Evolutionary conservation across 2,329 filamentous ascomycete species (phyloP).

Genomic region (Sporothrix phasma): DNA sequence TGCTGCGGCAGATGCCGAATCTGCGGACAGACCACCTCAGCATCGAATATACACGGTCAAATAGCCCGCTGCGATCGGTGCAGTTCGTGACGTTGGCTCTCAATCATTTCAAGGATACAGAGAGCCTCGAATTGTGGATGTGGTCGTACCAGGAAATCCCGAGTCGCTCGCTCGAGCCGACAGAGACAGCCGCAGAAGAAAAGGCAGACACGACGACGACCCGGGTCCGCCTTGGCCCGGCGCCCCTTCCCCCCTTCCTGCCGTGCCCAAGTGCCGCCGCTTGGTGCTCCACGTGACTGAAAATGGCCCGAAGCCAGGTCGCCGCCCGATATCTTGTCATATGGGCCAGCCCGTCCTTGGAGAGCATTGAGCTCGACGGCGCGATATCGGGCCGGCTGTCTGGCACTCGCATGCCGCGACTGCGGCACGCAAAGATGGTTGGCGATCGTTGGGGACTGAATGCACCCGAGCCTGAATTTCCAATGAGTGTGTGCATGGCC

Average conservation of each 20-base stretch:
- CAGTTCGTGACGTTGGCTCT: slow-evolving; percentile 1
- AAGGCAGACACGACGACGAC: background rate
- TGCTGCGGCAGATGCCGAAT: slow-evolving; percentile 1
- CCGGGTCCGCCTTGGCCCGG: background rate
- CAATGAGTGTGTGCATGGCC: background rate
- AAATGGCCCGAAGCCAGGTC: background rate
- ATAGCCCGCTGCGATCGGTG: background rate
- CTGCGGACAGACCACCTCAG: background rate
- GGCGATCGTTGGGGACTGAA: background rate
- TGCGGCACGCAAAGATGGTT: background rate
- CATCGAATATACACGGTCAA: background rate
- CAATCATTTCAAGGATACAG: background rate
- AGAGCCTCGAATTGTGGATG: slow-evolving; percentile 1
- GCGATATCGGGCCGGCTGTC: background rate
- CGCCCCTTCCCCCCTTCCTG: background rate
- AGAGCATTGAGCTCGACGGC: background rate
- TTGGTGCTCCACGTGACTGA: background rate
- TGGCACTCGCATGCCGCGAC: background rate
- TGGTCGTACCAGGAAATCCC: background rate
- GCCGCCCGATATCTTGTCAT: background rate
- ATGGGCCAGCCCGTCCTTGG: background rate
- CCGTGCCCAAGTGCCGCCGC: background rate
- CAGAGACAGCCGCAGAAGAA: too few species aligned
- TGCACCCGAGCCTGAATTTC: background rate
- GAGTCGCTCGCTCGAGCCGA: background rate